Conservation (phyloP, 768 basidiomycete genomes). For the Kwoniella dendrophila region DNA sequence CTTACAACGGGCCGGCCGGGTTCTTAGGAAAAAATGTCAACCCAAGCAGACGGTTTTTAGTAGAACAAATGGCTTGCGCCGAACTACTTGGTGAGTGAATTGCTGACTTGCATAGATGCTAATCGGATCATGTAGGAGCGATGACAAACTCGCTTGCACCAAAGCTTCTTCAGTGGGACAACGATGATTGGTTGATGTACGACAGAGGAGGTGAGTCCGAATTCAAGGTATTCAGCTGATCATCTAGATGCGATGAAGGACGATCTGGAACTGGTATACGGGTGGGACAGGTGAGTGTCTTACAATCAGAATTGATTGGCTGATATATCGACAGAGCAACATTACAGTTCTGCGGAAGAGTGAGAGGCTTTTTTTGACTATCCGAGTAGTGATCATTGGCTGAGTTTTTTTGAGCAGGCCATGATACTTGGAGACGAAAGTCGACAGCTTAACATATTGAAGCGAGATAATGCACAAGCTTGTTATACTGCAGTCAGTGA, state of each 20-base stretch:
- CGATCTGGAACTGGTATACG: conserved; percentile 16
- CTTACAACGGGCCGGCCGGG: conserved; percentile 24
- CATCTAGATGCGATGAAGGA: not conserved
- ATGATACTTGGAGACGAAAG: not conserved
- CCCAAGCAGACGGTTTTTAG: conserved; percentile 22
- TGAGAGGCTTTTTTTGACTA: no score
- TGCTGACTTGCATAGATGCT: not conserved
- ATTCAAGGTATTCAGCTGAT: not conserved
- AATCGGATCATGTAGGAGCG: not conserved
- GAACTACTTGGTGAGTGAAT: conserved; percentile 38
- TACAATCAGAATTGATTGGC: not conserved
- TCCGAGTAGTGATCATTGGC: not conserved
- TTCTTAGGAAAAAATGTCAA: conserved; percentile 19
- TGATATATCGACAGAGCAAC: not conserved
- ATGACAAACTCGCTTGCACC: conserved; percentile 17
- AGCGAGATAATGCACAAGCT: not conserved
- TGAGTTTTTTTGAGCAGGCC: not conserved
- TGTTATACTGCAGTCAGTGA: not conserved
- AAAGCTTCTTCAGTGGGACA: conserved; percentile 13
- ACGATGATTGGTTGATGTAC: conserved; percentile 8
- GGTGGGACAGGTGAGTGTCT: conserved; percentile 18
- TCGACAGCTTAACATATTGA: not conserved
- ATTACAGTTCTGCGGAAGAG: conserved; percentile 2
- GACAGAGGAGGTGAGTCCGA: not conserved
- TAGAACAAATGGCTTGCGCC: conserved; percentile 36